Evolutionary conservation across 257 asterid genomes (phyloP).

Genomic region (Solanum verrucosum): DNA sequence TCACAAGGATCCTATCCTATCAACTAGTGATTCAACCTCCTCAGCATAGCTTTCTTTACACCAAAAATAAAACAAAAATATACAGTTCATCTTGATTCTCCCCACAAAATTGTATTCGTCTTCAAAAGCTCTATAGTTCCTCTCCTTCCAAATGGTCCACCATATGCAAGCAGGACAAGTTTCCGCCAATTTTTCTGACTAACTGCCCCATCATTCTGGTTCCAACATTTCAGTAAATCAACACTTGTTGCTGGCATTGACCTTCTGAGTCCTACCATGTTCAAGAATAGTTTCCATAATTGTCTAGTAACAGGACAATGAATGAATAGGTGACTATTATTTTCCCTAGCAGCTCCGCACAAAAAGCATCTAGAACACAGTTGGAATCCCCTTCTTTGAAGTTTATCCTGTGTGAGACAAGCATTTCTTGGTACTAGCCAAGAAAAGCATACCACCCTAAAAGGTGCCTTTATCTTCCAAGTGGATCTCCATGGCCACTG

Average conservation of each 20-base stretch:
- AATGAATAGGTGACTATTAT: not conserved
- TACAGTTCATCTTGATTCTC: not conserved
- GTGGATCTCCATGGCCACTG: not conserved
- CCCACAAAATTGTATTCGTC: not conserved
- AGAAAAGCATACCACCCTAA: not conserved
- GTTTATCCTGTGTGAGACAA: not conserved
- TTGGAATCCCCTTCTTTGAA: not conserved
- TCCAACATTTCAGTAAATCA: not conserved
- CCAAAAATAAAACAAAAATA: not conserved
- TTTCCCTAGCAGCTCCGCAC: not conserved
- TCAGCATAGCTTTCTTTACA: not conserved
- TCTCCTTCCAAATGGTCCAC: not conserved
- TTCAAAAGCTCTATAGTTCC: not conserved
- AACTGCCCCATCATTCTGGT: not conserved
- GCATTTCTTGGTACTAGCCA: not conserved
- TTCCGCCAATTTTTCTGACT: not conserved
- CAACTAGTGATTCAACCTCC: not conserved
- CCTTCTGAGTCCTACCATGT: not conserved
- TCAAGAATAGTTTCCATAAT: not conserved
- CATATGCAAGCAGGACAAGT: not conserved
- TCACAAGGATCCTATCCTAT: not conserved
- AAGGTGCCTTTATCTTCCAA: not conserved
- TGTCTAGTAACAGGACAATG: not conserved
- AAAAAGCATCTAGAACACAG: not conserved
- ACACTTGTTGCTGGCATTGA: not conserved